Evolutionary conservation across 768 basidiomycete species (phyloP), one percentile per base, ranked within the genome.

Genomic region (Sistotremastrum niveocremeum): DNA sequence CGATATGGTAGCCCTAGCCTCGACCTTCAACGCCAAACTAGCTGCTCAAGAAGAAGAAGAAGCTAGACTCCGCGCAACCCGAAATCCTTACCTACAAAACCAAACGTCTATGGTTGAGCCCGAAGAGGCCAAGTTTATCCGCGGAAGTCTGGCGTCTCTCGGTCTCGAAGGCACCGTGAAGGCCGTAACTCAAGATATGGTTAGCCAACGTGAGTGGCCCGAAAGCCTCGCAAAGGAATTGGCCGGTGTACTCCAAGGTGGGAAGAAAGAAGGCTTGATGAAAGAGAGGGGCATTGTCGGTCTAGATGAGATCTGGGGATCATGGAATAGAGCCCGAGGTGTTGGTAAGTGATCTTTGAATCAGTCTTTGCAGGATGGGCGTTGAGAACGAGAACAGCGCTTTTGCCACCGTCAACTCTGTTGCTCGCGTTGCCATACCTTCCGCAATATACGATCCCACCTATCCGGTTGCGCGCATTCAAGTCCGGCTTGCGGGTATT

Each of bases 251-350:
- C 68, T 99, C 5, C 79, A 74, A 47, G 74, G 30, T 10, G 55
- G 48, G 45, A 51, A 28, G 51, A 46, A 47, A 44, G 64, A 64
- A 1, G 83, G 86, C 1, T 70, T 93, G 55, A 87, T 93, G 85
- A 70, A 71, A 46, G 69, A 72, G 3, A 74, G 87, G 31, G 89
- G 87, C 1, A 74, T 94, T 34, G 73, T 95, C 36, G 86, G 82
- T 0, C 63, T 95, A 30, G 91, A 97, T 57, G 91, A 94, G 62
- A 84, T 84, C 0, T 97, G 91, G 91, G 87, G 87, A 30, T 79
- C 84, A 2, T 95, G 91, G 91, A 94, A 93, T 57, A 79, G 91
- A 48, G 90, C 88, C 5, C 67, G 91, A 52, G 91, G 91, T 42
- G 83, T 94, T 45, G 83, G 90, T 88, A 60, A 60, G 81, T 58